Conservation (phyloP, 2,329 filamentous ascomycete genomes). For the Sclerotinia minor region DNA sequence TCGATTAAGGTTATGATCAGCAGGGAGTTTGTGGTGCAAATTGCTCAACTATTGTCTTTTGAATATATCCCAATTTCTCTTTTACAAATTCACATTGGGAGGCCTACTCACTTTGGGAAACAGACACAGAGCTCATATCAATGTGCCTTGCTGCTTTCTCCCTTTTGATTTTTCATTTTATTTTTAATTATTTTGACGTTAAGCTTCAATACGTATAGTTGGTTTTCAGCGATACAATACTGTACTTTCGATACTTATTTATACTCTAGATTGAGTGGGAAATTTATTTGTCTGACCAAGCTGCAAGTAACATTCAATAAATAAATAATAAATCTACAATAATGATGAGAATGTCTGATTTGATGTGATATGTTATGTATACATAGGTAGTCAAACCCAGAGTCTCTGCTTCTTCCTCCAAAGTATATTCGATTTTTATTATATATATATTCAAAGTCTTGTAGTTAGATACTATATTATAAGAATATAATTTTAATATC, state of each 20-base stretch:
- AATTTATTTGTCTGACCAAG: background rate
- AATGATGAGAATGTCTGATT: background rate
- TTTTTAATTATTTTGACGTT: background rate
- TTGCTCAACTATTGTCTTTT: background rate
- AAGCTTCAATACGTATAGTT: background rate
- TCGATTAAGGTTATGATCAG: background rate
- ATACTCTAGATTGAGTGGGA: background rate
- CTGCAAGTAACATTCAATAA: background rate
- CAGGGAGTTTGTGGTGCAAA: constrained; percentile 19
- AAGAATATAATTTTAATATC: too few relatives aligned
- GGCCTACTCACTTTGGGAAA: background rate
- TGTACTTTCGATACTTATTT: background rate
- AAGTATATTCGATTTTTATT: too few relatives aligned
- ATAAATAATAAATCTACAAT: background rate
- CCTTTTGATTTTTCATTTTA: background rate
- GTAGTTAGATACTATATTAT: too few relatives aligned
- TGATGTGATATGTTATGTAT: background rate
- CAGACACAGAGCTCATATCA: background rate
- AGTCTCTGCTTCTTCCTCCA: background rate
- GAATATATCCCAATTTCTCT: constrained; percentile 11
- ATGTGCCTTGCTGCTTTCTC: background rate
- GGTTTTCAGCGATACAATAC: background rate
- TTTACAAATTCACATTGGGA: background rate
- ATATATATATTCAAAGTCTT: too few relatives aligned
- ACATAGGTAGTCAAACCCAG: background rate